phyloP scores from a whole-genome alignment of 1,284 basidiomycete genomes.

The Ganoderma lingzhi region DNA sequence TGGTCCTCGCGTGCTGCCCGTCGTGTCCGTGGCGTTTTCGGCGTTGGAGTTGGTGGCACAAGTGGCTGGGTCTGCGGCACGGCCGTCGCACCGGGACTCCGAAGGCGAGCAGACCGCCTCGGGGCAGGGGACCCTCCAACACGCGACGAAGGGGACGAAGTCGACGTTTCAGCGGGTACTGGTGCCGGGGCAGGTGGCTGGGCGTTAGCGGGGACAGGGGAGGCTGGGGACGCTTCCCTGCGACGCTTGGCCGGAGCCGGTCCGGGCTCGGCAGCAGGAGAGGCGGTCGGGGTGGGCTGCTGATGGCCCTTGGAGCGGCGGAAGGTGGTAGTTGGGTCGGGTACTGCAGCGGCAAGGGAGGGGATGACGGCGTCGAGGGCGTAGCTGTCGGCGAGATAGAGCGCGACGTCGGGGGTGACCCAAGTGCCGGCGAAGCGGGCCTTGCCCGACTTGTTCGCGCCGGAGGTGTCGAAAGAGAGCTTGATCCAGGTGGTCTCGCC shows the following conservation, averaged over 20 bases:
- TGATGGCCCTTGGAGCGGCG: constrained; percentile 61
- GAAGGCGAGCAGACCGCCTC: constrained; percentile 62
- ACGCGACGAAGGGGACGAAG: constrained; percentile 38
- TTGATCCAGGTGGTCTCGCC: constrained; percentile 89
- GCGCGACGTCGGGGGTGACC: constrained; percentile 81
- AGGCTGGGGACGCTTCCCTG: constrained; percentile 63
- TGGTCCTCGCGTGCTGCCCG: constrained; percentile 46
- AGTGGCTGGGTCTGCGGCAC: constrained; percentile 44
- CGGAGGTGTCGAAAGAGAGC: constrained; percentile 78
- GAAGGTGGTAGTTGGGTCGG: constrained; percentile 82
- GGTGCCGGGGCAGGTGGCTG: constrained; percentile 21
- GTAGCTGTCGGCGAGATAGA: constrained; percentile 69
- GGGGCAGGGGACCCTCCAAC: constrained; percentile 32
- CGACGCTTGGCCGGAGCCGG: constrained; percentile 67
- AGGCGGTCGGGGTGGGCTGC: constrained; percentile 42
- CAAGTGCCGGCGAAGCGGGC: constrained; percentile 91
- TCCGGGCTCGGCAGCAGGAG: constrained; percentile 43
- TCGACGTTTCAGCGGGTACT: constrained; percentile 22
- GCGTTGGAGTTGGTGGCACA: constrained; percentile 37
- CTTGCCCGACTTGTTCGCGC: constrained; percentile 84
- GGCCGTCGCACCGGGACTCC: constrained; percentile 46
- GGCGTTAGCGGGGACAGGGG: constrained; percentile 31
- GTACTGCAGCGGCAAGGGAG: constrained; percentile 76
- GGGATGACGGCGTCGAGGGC: constrained; percentile 66
- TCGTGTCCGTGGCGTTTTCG: constrained; percentile 51